Conservation (phyloP, 2,329 filamentous ascomycete species). For the Leptographium lundbergii region DNA sequence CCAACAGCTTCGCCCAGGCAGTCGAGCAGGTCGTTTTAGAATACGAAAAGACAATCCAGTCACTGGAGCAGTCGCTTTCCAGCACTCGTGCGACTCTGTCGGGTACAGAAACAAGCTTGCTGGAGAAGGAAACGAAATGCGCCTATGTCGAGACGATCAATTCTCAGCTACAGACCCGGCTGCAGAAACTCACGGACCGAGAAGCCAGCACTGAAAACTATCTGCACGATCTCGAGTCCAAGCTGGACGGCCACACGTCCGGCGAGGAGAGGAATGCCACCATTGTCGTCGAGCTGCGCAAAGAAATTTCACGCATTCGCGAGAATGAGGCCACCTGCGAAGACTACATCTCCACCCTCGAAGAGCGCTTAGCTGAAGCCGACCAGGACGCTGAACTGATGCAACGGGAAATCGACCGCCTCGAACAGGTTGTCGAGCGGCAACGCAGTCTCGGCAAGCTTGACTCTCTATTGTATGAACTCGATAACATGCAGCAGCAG, state of each 20-base stretch:
- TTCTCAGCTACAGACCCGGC: slow-evolving; percentile 70
- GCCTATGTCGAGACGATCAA: slow-evolving; percentile 90
- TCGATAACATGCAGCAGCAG: slow-evolving; percentile 66
- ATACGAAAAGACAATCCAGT: slow-evolving; percentile 97
- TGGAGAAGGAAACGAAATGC: slow-evolving; percentile 90
- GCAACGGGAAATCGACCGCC: slow-evolving; percentile 87
- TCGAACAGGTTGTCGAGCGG: slow-evolving; percentile 90
- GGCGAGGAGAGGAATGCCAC: slow-evolving; percentile 88
- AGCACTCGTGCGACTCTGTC: slow-evolving; percentile 76
- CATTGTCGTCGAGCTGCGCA: slow-evolving; percentile 75
- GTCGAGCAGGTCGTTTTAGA: slow-evolving; percentile 94
- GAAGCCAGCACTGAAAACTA: slow-evolving; percentile 89
- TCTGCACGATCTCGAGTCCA: slow-evolving; percentile 78
- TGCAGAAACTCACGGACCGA: slow-evolving; percentile 88
- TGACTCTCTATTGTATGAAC: slow-evolving; percentile 80
- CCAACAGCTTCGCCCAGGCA: slow-evolving; percentile 89
- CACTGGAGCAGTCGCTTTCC: slow-evolving; percentile 79
- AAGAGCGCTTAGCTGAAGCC: slow-evolving; percentile 87
- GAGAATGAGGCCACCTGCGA: slow-evolving; percentile 86
- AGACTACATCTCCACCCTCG: slow-evolving; percentile 93
- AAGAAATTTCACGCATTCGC: slow-evolving; percentile 75
- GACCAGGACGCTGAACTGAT: slow-evolving; percentile 94
- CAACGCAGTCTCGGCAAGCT: slow-evolving; percentile 91
- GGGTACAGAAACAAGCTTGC: slow-evolving; percentile 68
- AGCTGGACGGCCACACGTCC: slow-evolving; percentile 78